phyloP scores from a whole-genome alignment of 176 grass and related monocot species.

The Tuctoria greenei region DNA sequence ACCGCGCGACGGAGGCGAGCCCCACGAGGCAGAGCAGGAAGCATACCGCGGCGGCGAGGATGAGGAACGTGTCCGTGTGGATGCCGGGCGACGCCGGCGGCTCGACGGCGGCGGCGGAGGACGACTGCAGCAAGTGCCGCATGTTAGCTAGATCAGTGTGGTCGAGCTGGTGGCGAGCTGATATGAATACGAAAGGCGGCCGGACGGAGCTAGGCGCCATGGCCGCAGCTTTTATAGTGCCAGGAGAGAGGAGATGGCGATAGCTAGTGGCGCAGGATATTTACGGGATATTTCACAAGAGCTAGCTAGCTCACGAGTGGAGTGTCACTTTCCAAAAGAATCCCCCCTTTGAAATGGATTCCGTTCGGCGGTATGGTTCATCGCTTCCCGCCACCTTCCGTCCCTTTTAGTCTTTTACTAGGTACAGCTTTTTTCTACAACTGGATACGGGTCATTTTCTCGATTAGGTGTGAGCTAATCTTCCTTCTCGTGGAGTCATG shows the following conservation, averaged over 20 bases:
- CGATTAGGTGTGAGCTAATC: slow-evolving; percentile 16
- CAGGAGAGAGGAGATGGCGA: background rate
- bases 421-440: background rate
- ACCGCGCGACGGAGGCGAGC: slow-evolving; percentile 64
- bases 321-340: background rate
- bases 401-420: background rate
- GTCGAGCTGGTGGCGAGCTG: background rate
- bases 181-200: background rate
- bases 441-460: slow-evolving; percentile 25
- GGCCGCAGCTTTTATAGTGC: slow-evolving; percentile 14
- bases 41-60: slow-evolving; percentile 64
- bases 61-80: slow-evolving; percentile 63
- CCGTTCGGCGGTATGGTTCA: background rate
- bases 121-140: slow-evolving; percentile 19
- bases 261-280: background rate
- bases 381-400: background rate
- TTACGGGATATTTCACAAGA: background rate
- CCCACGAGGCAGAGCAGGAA: slow-evolving; percentile 71
- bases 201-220: background rate
- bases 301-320: background rate
- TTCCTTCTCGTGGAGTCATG: background rate
- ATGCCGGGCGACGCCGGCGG: background rate
- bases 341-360: slow-evolving; percentile 1
- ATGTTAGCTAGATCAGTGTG: background rate
- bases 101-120: background rate